A percentile compares a stretch with the other conserved stretches of the same genome.
Evolutionary conservation across 1,284 basidiomycete genomes (phyloP).

Genomic region (Cutaneotrichosporon mucoides): DNA sequence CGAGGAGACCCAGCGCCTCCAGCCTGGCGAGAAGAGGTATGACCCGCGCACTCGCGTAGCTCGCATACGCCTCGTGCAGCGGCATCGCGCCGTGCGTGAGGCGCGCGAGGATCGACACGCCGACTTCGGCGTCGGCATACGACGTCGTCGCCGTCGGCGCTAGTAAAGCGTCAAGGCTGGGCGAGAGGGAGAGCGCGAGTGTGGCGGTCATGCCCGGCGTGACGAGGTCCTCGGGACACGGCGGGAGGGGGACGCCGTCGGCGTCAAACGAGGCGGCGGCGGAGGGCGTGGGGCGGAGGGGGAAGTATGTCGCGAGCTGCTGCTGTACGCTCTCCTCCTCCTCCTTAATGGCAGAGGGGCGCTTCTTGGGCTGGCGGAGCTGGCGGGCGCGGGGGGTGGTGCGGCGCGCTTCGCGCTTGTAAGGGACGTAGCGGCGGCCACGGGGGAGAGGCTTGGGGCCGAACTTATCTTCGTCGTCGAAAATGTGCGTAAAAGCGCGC

Average conservation of each 20-base stretch:
- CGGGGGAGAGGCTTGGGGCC: conserved; percentile 20
- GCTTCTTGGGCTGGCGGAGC: not conserved
- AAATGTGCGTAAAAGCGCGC: conserved; percentile 30
- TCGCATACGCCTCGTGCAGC: conserved; percentile 30
- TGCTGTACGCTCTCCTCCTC: conserved; percentile 6
- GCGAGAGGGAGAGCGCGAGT: conserved; percentile 37
- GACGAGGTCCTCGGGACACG: conserved; percentile 31
- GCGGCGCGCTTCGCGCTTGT: conserved; percentile 8
- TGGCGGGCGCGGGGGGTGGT: not conserved
- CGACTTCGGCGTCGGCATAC: conserved; percentile 36
- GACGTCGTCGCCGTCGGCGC: conserved; percentile 24
- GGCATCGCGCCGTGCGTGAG: conserved; percentile 31
- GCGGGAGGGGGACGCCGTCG: conserved; percentile 21
- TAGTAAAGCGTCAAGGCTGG: conserved; percentile 30
- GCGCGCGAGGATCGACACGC: conserved; percentile 31
- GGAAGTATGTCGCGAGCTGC: conserved; percentile 38
- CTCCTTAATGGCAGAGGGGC: not conserved
- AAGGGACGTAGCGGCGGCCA: conserved; percentile 29
- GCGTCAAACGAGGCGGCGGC: not conserved
- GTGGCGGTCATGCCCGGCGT: conserved; percentile 32
- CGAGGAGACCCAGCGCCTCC: conserved; percentile 31
- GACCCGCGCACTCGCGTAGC: conserved; percentile 26
- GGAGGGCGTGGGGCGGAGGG: conserved; percentile 14
- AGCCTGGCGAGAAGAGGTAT: conserved; percentile 36
- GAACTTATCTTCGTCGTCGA: conserved; percentile 27